Conservation (phyloP, 2,329 filamentous ascomycete species). For the Aspergillus sp. region DNA sequence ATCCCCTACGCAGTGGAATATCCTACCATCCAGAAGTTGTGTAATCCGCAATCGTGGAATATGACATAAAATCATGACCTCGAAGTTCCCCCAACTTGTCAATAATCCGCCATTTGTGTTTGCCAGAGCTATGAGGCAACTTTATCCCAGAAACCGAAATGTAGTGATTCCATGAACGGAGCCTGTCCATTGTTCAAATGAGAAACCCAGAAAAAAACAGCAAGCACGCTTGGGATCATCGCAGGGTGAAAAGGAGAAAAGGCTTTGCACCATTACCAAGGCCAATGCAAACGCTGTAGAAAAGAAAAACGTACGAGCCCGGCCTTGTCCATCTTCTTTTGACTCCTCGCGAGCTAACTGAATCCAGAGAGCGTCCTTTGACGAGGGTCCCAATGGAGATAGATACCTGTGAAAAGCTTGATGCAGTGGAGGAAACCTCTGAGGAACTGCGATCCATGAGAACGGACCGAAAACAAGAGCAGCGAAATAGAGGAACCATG, state of each 20-base stretch:
- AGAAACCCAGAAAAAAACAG: conserved; percentile 27
- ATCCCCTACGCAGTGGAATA: too few species aligned
- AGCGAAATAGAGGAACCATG: too few species aligned
- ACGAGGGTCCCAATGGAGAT: neutral
- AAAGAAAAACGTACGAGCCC: neutral
- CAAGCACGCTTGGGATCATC: conserved; percentile 46
- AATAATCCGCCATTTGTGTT: too few species aligned
- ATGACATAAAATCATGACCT: too few species aligned
- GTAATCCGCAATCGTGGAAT: too few species aligned
- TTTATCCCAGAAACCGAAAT: too few species aligned
- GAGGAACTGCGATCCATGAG: neutral
- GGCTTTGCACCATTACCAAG: neutral
- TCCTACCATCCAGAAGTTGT: too few species aligned
- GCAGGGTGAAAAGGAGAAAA: conserved; percentile 41
- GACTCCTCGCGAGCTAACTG: neutral
- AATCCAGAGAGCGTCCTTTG: neutral
- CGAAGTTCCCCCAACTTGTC: too few species aligned
- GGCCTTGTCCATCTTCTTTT: neutral
- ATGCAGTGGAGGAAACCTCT: too few species aligned
- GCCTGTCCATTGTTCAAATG: too few species aligned
- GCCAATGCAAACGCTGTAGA: neutral
- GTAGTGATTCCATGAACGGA: neutral
- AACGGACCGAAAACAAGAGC: neutral
- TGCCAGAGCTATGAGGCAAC: too few species aligned
- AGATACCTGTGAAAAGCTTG: neutral